Percentiles rank a stretch among this genome's conserved stretches.
Evolutionary conservation across 2,329 filamentous ascomycete species (phyloP).

Genomic region (Monascus ruber): DNA sequence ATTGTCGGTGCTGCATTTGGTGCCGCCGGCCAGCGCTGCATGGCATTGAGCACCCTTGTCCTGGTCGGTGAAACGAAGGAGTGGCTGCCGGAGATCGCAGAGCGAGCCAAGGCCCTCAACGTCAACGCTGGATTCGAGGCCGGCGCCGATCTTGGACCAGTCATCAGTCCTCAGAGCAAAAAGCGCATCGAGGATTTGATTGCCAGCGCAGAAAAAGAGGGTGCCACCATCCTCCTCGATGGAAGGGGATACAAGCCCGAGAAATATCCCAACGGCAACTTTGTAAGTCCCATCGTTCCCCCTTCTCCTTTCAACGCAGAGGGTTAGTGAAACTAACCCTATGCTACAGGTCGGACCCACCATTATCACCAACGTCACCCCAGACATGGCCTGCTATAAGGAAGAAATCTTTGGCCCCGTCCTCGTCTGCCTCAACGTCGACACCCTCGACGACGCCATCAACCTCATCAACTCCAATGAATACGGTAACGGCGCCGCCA

Average conservation of each 20-base stretch:
- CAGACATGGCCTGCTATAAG: constrained; percentile 55
- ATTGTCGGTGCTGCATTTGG: constrained; percentile 58
- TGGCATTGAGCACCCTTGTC: constrained; percentile 56
- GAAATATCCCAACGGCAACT: constrained; percentile 57
- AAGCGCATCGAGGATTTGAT: constrained; percentile 53
- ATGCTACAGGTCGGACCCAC: constrained; percentile 46
- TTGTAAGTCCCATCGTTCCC: constrained; percentile 35
- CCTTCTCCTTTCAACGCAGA: background rate
- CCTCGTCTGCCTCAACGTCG: constrained; percentile 49
- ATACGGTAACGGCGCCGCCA: constrained; percentile 56
- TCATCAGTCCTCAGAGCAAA: constrained; percentile 53
- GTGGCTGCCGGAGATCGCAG: constrained; percentile 53
- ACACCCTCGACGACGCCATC: constrained; percentile 52
- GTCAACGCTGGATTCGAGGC: constrained; percentile 54
- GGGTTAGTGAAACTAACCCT: background rate
- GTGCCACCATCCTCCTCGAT: constrained; percentile 53
- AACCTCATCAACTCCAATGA: constrained; percentile 54
- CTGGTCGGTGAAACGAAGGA: constrained; percentile 55
- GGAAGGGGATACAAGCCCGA: constrained; percentile 49
- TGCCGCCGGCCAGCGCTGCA: constrained; percentile 58
- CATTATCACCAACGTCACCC: constrained; percentile 54
- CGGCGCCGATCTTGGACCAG: constrained; percentile 52
- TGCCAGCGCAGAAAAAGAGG: constrained; percentile 49
- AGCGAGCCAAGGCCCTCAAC: constrained; percentile 48
- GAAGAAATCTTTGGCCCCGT: constrained; percentile 59